Base-by-base conservation (phyloP, 495 filamentous ascomycete species). In the Lasiosphaeria hispida region DNA sequence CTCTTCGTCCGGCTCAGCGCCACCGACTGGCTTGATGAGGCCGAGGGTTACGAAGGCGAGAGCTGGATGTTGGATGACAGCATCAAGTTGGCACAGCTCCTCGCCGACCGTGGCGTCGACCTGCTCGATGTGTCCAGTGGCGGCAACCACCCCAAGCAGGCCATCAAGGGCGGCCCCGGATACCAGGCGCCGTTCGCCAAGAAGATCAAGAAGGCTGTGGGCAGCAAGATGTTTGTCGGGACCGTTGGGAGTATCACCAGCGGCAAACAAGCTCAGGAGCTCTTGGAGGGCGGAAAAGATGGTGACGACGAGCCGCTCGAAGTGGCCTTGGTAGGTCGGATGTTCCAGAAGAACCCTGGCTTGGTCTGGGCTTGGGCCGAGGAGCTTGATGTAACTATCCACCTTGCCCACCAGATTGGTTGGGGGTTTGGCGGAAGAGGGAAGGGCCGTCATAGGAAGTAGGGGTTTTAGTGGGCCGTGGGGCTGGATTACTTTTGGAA, bases 11-110 rank as follows among this genome's bases (percentile, higher is more conserved):
- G 89, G 7, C 81, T 91, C 69, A 87, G 83, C 53, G 82, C 83
- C 8, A 86, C 85, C 0, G 90, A 92, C 64, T 89, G 87, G 84
- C 80, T 92, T 62, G 84, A 85, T 41, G n/a, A 37, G 35, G n/a
- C 15, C 13, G 35, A 52, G 36, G 47, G 45, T 3, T 23, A 18
- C 18, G 4, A 47, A 47, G 45, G n/a, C 17, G 47, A 36, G 47
- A 52, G 49, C 49, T 75, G 75, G 34, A 62, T 72, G 3, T 64
- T 91, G 37, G 73, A 80, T 23, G 73, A 88, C 38, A 87, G 80
- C 18, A 77, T 85, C 48, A 62, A 69, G 57, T 76, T 95, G 2
- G 85, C 87, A 11, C 81, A 83, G 61, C 66, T 86, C 23, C 77
- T 92, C 0, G 80, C 86, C 0, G 82, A 79, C 8, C 70, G 81